A percentile compares a stretch with the other conserved stretches of the same genome.
phyloP scores from a whole-genome alignment of 1,139 yeast genomes.

The Ogataea hybrid region DNA sequence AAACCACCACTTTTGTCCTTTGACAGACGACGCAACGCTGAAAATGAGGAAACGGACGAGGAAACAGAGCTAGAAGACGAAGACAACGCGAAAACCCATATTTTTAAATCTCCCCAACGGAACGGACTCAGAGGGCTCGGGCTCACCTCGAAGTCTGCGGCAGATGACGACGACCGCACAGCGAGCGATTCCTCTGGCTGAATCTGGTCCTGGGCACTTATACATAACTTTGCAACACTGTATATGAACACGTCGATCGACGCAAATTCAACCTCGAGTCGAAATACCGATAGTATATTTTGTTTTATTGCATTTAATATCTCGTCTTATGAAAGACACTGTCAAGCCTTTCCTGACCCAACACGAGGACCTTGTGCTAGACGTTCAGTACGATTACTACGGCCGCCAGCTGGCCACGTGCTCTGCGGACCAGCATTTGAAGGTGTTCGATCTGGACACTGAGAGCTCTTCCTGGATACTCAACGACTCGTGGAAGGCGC shows the following conservation, averaged over 20 bases:
- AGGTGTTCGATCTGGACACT: slow-evolving; percentile 74
- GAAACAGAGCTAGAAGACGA: slow-evolving; percentile 25
- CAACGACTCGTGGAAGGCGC: slow-evolving; percentile 92
- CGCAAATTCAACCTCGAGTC: neutral
- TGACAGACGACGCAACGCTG: slow-evolving; percentile 4
- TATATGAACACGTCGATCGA: slow-evolving; percentile 5
- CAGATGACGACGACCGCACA: slow-evolving; percentile 23
- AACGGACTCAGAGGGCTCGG: slow-evolving; percentile 18
- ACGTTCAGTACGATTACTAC: slow-evolving; percentile 82
- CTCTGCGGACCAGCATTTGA: slow-evolving; percentile 87
- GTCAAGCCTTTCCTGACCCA: slow-evolving; percentile 79
- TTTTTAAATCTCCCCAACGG: neutral
- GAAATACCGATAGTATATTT: neutral
- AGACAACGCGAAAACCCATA: neutral
- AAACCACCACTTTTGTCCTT: slow-evolving; percentile 13
- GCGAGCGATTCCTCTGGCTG: slow-evolving; percentile 25
- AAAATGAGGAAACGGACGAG: slow-evolving; percentile 26
- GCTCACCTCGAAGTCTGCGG: slow-evolving; percentile 10
- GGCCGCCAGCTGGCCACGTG: slow-evolving; percentile 90
- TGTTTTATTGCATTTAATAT: neutral
- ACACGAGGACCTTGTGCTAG: slow-evolving; percentile 89
- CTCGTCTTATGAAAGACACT: slow-evolving; percentile 20
- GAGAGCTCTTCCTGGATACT: slow-evolving; percentile 64
- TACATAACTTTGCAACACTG: neutral
- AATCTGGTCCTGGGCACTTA: neutral